These are phyloP conservation scores for Spongospora subterranea DNA, from an alignment of 208 protist species.

Conservation along the genomic window DNA sequence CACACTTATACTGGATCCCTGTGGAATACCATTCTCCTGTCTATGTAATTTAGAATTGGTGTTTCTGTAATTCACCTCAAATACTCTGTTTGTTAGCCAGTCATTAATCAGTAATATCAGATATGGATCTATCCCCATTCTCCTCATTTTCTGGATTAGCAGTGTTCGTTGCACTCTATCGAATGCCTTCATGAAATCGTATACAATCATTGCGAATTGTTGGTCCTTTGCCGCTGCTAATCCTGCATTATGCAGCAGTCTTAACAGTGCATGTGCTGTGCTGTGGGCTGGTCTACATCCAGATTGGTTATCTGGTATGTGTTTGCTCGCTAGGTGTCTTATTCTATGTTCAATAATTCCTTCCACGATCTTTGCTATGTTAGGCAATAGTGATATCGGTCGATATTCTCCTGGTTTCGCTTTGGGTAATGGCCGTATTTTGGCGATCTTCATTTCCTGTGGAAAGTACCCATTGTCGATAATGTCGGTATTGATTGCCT, in stretches of 20 bases:
- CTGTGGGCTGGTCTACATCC: background rate
- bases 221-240: background rate
- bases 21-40: slow-evolving; percentile 3
- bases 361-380: slow-evolving; percentile 3
- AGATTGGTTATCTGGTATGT: background rate
- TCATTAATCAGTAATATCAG: slow-evolving; percentile 21
- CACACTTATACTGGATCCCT: slow-evolving; percentile 48
- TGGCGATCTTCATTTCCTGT: background rate
- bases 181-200: slow-evolving; percentile 27
- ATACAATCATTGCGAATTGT: slow-evolving; percentile 11
- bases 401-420: slow-evolving; percentile 41
- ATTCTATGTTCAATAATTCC: background rate
- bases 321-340: background rate
- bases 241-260: background rate
- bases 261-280: slow-evolving; percentile 6
- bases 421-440: background rate
- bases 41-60: background rate
- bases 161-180: background rate
- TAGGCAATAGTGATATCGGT: background rate
- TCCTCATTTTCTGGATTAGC: slow-evolving; percentile 17
- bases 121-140: background rate
- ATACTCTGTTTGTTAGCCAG: slow-evolving; percentile 20
- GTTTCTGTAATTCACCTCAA: background rate
- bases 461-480: background rate
- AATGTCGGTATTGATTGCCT: background rate